phyloP scores from a whole-genome alignment of 2,329 filamentous ascomycete species.

The Fusarium torreyae region DNA sequence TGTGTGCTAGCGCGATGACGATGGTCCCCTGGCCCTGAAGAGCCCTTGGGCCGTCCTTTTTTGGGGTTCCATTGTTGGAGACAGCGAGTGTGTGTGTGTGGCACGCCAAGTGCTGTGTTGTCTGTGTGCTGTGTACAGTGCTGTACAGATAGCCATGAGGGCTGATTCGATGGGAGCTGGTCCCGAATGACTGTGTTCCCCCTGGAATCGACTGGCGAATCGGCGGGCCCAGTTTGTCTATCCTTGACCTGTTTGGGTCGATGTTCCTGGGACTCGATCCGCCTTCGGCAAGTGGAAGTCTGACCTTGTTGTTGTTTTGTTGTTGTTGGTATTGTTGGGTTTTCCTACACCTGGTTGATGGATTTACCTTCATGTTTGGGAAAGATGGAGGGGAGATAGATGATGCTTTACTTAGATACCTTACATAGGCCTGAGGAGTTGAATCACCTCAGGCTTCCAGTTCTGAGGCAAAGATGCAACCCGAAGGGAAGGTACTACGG shows the following conservation, averaged over 20 bases:
- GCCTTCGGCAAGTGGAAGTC: constrained; percentile 34
- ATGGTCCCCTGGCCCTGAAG: constrained; percentile 36
- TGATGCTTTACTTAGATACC: not conserved
- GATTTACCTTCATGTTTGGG: not conserved
- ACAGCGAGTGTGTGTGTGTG: constrained; percentile 10
- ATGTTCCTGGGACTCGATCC: constrained; percentile 43
- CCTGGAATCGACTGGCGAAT: constrained; percentile 41
- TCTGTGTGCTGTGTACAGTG: constrained; percentile 1
- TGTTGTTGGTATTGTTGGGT: constrained; percentile 16
- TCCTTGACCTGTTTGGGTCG: constrained; percentile 44
- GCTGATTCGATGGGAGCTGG: constrained; percentile 17
- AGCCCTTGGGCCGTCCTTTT: constrained; percentile 28
- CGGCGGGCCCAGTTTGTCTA: constrained; percentile 36
- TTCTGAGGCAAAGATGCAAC: not conserved
- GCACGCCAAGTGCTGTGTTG: constrained; percentile 15
- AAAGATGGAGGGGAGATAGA: constrained; percentile 1
- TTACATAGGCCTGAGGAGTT: too few relatives aligned
- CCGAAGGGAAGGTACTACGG: not conserved
- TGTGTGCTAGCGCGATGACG: constrained; percentile 31
- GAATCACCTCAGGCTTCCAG: too few relatives aligned
- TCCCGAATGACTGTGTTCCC: constrained; percentile 37
- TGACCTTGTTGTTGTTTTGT: constrained; percentile 21
- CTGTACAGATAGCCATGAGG: too few relatives aligned
- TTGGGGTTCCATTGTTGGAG: constrained; percentile 25
- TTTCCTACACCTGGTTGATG: not conserved